Percentiles rank a stretch among this genome's conserved stretches.
phyloP scores from a whole-genome alignment of 257 asterid species.

The Nicotiana attenuata region DNA sequence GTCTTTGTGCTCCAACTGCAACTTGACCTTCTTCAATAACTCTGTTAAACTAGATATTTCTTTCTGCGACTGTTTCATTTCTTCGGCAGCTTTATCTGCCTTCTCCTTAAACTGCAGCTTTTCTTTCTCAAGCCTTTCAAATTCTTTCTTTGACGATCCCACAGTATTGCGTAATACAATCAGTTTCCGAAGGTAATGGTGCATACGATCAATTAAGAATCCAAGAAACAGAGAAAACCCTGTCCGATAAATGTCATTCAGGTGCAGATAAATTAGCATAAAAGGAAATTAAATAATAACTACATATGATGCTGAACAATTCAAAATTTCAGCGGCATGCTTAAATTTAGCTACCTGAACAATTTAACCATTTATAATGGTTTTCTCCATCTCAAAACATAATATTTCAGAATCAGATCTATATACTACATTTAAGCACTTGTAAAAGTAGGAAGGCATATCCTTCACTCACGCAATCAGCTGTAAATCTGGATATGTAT shows the following conservation, averaged over 20 bases:
- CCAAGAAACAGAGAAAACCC: slow-evolving; percentile 86
- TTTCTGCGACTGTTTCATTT: slow-evolving; percentile 44
- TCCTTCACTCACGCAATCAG: neutral
- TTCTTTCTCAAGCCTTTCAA: slow-evolving; percentile 68
- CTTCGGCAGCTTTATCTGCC: slow-evolving; percentile 53
- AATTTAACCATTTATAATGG: neutral
- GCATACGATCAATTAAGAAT: slow-evolving; percentile 86
- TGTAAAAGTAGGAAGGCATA: neutral
- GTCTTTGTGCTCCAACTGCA: slow-evolving; percentile 48
- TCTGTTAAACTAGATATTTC: slow-evolving; percentile 47
- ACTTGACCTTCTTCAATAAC: slow-evolving; percentile 57
- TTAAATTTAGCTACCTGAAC: neutral
- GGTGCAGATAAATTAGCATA: neutral
- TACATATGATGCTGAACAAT: neutral
- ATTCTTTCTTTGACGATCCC: slow-evolving; percentile 62
- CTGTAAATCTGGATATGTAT: neutral
- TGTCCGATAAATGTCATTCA: slow-evolving; percentile 22
- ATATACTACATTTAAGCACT: neutral
- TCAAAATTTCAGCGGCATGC: neutral
- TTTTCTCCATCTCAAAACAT: neutral
- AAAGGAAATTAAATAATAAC: neutral
- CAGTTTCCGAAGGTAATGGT: slow-evolving; percentile 68
- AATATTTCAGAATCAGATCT: neutral
- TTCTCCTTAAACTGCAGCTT: slow-evolving; percentile 56
- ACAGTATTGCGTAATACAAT: slow-evolving; percentile 44